phyloP scores from a whole-genome alignment of 192 early-diverging fungal genomes.

The Backusella liffmaniae region DNA sequence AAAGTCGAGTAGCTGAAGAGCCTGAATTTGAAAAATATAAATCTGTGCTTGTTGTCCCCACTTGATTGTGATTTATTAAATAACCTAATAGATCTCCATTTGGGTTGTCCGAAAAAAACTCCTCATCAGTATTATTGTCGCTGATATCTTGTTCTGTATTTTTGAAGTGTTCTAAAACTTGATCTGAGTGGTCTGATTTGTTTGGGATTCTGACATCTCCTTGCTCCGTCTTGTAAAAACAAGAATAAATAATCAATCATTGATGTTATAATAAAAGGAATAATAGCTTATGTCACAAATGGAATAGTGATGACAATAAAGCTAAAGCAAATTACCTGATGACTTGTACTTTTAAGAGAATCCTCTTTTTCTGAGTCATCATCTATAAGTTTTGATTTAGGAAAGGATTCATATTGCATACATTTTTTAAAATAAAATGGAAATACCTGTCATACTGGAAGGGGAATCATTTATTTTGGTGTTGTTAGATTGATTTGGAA shows the following conservation, averaged over 20 bases:
- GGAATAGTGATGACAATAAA: not conserved
- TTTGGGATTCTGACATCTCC: conserved; percentile 1
- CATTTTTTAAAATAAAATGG: not conserved
- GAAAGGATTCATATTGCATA: not conserved
- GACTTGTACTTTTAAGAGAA: not conserved
- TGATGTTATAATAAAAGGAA: not conserved
- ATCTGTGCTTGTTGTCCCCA: not conserved
- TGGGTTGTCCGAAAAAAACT: not conserved
- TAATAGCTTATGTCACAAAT: not conserved
- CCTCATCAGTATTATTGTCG: not conserved
- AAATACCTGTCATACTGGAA: not conserved
- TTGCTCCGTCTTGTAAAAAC: not conserved
- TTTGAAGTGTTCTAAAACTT: not conserved
- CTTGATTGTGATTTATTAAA: not conserved
- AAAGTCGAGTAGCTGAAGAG: not conserved
- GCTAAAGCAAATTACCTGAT: not conserved
- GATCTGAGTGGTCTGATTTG: not conserved
- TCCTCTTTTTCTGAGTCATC: not conserved
- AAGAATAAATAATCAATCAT: not conserved
- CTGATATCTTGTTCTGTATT: not conserved
- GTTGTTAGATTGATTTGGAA: not conserved
- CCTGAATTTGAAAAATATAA: not conserved
- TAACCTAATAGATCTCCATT: not conserved
- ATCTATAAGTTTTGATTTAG: not conserved
- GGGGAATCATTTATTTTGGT: not conserved